phyloP scores from a whole-genome alignment of 805 yeast species.

The Debaryomyces hansenii region DNA sequence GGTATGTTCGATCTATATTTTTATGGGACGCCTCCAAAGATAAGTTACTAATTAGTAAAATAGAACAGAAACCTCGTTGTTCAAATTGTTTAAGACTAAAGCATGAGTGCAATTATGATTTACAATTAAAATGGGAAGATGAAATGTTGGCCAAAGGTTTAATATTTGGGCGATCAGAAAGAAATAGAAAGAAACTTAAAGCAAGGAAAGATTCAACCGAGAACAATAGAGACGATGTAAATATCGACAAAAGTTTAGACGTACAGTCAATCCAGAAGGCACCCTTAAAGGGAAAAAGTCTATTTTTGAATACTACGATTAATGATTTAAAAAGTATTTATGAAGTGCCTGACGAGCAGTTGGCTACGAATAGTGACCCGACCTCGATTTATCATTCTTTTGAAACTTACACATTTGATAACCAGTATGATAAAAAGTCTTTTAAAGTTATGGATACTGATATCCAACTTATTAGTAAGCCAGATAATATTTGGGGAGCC shows the following conservation, averaged over 20 bases:
- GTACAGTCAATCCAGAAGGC: not conserved
- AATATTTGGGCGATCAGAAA: slow-evolving; percentile 27
- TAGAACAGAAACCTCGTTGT: slow-evolving; percentile 32
- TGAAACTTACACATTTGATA: not conserved
- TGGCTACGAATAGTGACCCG: not conserved
- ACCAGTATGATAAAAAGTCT: not conserved
- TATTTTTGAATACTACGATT: slow-evolving; percentile 5
- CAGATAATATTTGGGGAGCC: not conserved
- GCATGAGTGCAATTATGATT: not conserved
- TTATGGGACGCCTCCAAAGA: no score
- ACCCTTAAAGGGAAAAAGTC: not conserved
- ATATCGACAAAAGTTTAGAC: not conserved
- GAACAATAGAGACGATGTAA: not conserved
- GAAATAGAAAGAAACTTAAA: not conserved
- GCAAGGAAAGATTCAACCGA: not conserved
- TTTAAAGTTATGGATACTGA: not conserved
- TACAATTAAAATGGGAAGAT: slow-evolving; percentile 28
- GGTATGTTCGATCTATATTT: slow-evolving; percentile 2
- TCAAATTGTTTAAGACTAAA: slow-evolving; percentile 22
- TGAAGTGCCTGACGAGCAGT: not conserved
- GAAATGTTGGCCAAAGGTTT: slow-evolving; percentile 28
- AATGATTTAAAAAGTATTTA: not conserved
- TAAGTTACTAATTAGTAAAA: not conserved
- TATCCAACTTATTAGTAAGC: not conserved
- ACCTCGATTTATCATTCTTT: not conserved